Evolutionary conservation across 2,329 filamentous ascomycete genomes (phyloP).

Genomic region (Cadophora sp.): DNA sequence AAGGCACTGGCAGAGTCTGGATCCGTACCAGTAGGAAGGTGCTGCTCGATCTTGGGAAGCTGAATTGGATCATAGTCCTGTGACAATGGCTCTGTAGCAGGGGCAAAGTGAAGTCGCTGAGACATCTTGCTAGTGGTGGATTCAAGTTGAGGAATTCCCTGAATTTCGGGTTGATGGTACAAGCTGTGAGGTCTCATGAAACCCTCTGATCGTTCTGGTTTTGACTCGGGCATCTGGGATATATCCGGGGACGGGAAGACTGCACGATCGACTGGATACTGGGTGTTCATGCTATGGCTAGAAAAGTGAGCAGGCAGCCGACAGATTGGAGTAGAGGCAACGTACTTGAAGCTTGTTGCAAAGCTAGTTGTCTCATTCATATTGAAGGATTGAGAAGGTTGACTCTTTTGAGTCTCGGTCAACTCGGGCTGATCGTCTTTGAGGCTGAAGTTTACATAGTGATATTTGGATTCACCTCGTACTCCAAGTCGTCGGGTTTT

Average conservation of each 20-base stretch:
- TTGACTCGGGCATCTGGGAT: constrained; percentile 45
- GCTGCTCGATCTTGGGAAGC: constrained; percentile 85
- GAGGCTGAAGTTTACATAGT: constrained; percentile 78
- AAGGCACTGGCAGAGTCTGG: constrained; percentile 85
- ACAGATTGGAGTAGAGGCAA: constrained; percentile 18
- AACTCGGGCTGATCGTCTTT: constrained; percentile 56
- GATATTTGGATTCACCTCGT: constrained; percentile 96
- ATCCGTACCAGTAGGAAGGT: constrained; percentile 83
- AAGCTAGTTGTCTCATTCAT: constrained; percentile 58
- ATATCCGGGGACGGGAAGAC: constrained; percentile 51
- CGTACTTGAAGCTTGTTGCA: constrained; percentile 59
- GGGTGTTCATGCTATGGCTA: constrained; percentile 42
- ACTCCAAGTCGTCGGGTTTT: constrained; percentile 92
- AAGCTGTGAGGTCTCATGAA: constrained; percentile 56
- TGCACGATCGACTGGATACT: constrained; percentile 45
- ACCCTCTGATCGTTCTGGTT: constrained; percentile 40
- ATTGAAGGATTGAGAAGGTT: constrained; percentile 56
- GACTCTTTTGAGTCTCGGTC: constrained; percentile 51
- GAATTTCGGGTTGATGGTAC: constrained; percentile 65
- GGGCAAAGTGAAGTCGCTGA: constrained; percentile 66
- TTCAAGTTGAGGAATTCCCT: constrained; percentile 64
- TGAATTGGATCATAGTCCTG: constrained; percentile 74
- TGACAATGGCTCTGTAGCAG: constrained; percentile 60
- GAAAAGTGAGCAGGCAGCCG: constrained; percentile 30
- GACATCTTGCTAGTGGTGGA: constrained; percentile 63